phyloP scores from a whole-genome alignment of 176 grass and related monocot genomes.

The Melocanna baccifera region DNA sequence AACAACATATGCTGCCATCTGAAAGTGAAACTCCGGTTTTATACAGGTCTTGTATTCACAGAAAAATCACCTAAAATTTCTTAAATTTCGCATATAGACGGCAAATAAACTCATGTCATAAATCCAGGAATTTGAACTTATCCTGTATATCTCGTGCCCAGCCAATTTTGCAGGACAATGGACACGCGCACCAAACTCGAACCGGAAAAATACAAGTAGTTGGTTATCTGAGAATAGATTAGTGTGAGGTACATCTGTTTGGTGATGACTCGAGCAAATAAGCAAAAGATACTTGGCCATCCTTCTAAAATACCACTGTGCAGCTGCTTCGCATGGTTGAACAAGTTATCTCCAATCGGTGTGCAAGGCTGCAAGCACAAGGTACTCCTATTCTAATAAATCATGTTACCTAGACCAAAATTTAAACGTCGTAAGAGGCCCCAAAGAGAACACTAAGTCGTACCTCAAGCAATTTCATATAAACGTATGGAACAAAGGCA shows the following conservation, averaged over 20 bases:
- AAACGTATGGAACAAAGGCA: conserved; percentile 20
- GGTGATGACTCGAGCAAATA: conserved; percentile 34
- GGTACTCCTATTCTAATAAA: conserved; percentile 10
- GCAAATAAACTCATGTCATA: neutral
- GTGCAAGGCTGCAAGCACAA: conserved; percentile 21
- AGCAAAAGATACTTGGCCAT: conserved; percentile 38
- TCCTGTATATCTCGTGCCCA: neutral
- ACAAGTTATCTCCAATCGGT: conserved; percentile 35
- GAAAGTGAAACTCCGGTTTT: neutral
- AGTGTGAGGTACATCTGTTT: neutral
- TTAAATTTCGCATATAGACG: neutral
- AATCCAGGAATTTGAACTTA: neutral
- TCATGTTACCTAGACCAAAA: conserved; percentile 26
- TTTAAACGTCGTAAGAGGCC: conserved; percentile 11
- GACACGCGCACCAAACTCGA: conserved; percentile 1
- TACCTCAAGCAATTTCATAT: neutral
- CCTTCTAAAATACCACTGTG: conserved; percentile 22
- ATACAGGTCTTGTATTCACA: neutral
- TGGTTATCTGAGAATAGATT: conserved; percentile 9
- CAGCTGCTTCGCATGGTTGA: conserved; percentile 12
- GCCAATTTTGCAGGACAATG: neutral
- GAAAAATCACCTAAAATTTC: neutral
- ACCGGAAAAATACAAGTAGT: neutral
- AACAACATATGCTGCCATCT: neutral
- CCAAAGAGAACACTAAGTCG: neutral